Evolutionary conservation across 2,329 filamentous ascomycete species (phyloP), one percentile per base, ranked within the genome.

Genomic region (Penicillium sp.): DNA sequence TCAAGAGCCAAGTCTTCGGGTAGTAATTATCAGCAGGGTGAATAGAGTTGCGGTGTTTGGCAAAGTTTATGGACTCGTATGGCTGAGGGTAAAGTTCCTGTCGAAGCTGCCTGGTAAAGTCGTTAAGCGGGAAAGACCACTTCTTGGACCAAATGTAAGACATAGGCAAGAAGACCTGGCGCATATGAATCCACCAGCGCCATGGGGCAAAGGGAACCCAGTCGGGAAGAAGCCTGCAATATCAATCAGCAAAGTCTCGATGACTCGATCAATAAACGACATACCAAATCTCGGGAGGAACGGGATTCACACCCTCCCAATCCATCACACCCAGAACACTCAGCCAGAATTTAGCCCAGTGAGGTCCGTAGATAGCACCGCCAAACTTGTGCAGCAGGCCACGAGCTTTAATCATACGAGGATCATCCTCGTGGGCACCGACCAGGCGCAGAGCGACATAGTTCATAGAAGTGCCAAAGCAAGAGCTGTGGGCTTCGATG

Each of bases 341-440:
- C 47, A 99, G 83, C 92, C 93, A 97, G 75, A 96, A 96, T 72
- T 99, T 99, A n/a, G 86, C 86, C 95, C 95, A 99, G 72, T 98
- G 95, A 23, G 95, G 96, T 1, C 86, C 86, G 67, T 92, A 87
- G 14, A 90, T 80, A 1, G 92, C 92, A 27, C 95, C 93, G 11
- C 95, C 95, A 42, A 98, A 81, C 70, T 88, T 88, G 76, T 97
- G 92, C 31, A 99, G 79, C 21, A 88, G 89, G 1, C 83, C 88
- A 60, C 96, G 85, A 2, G 95, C 95, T 75, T 91, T 95, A 52
- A 91, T 82, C 88, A 98, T 91, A 43, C 90, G 80, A 14, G 90
- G 87, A 50, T 98, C 90, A 62, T 97, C 92, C 3, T 92, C 85
- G 52, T 88, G 87, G 3, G 92, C 91, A 7, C 93, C 95, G 8